Percentiles rank a stretch among this genome's conserved stretches.
Conservation (phyloP, 352 stramenopile genomes). For the Lagenidium giganteum region DNA sequence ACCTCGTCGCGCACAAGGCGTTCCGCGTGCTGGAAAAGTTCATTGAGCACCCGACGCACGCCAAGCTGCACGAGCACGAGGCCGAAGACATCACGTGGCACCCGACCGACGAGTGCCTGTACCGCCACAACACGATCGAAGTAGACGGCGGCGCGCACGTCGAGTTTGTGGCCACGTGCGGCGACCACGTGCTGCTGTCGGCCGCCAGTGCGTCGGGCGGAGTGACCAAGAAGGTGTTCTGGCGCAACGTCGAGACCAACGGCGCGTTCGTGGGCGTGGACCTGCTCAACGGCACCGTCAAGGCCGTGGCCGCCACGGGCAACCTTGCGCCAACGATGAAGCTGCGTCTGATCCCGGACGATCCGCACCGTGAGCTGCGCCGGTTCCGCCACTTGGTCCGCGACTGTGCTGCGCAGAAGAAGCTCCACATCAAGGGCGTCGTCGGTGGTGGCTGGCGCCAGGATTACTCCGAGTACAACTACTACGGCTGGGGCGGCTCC, state of each 20-base stretch:
- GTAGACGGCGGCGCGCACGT: constrained; percentile 25
- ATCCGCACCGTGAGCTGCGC: constrained; percentile 11
- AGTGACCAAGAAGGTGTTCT: constrained; percentile 20
- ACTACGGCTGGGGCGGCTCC: background rate
- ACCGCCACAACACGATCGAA: constrained; percentile 16
- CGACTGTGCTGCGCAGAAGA: constrained; percentile 17
- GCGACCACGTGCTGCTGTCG: constrained; percentile 13
- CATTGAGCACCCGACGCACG: constrained; percentile 14
- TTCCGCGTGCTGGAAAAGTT: constrained; percentile 18
- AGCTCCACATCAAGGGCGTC: constrained; percentile 13
- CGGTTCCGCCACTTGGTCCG: constrained; percentile 4
- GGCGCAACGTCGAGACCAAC: constrained; percentile 17
- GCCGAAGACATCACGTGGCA: constrained; percentile 18
- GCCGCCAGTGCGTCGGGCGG: constrained; percentile 11
- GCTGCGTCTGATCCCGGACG: constrained; percentile 14
- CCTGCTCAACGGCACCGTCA: constrained; percentile 13
- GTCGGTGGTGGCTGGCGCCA: constrained; percentile 25
- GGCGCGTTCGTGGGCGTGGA: constrained; percentile 18
- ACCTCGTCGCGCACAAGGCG: constrained; percentile 16
- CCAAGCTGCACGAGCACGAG: constrained; percentile 9
- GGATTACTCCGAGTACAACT: constrained; percentile 12
- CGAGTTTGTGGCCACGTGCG: constrained; percentile 19
- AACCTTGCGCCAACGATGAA: constrained; percentile 13
- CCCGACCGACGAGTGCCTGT: constrained; percentile 16
- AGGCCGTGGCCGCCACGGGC: constrained; percentile 11